Evolutionary conservation across 179 eudicot genomes (phyloP).

Genomic region (Beta macrorhiza): DNA sequence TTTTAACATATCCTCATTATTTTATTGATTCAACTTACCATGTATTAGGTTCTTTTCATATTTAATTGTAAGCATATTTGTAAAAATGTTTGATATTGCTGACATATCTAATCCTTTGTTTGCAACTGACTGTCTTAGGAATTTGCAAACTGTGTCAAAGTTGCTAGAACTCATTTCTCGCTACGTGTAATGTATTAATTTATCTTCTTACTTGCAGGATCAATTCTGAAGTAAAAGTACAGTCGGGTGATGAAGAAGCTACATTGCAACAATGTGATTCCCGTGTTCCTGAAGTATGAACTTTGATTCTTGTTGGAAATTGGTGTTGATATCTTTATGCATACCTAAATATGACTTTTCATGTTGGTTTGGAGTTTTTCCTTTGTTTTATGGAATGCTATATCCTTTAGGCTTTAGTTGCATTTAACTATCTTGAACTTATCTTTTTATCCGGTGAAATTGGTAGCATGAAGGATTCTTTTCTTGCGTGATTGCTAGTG

Average conservation of each 20-base stretch:
- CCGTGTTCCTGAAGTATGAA: conserved; percentile 19
- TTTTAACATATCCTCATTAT: background rate
- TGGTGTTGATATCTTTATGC: background rate
- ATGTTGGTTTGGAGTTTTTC: background rate
- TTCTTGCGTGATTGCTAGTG: background rate
- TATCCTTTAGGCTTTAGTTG: background rate
- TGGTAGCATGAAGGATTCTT: background rate
- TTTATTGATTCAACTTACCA: background rate
- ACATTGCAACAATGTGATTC: background rate
- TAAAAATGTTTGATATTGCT: background rate
- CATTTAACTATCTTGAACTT: background rate
- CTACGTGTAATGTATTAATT: background rate
- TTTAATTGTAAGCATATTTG: background rate
- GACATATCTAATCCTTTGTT: background rate
- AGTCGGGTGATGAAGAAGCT: conserved; percentile 21
- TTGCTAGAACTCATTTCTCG: background rate
- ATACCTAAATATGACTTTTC: background rate
- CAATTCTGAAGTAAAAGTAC: conserved; percentile 17
- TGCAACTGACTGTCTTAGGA: background rate
- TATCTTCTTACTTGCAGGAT: conserved; percentile 16
- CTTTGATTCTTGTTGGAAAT: background rate
- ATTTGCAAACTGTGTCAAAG: background rate
- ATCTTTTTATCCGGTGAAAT: too few species aligned
- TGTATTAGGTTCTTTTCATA: background rate
- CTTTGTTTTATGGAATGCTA: background rate